Conservation (phyloP, 345 rosid species). For the Tarenaya hassleriana region DNA sequence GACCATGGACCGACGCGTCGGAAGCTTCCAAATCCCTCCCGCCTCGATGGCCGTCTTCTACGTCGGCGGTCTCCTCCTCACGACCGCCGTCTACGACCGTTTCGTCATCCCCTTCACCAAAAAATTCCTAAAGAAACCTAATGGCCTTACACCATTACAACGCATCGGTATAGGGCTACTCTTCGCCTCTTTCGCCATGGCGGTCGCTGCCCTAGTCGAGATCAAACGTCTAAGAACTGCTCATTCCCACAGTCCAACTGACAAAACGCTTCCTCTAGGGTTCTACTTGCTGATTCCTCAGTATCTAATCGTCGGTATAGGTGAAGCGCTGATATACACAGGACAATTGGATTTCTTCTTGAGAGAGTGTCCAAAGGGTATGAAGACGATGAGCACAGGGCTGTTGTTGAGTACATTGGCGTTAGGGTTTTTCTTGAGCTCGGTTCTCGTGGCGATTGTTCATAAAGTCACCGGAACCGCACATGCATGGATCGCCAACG, state of each 20-base stretch:
- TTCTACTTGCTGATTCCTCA: constrained; percentile 84
- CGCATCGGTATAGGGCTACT: constrained; percentile 71
- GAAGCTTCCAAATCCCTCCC: constrained; percentile 70
- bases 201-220: constrained; percentile 63
- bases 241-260: constrained; percentile 29
- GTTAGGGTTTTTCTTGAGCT: constrained; percentile 78
- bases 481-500: constrained; percentile 77
- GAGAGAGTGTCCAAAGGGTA: constrained; percentile 94
- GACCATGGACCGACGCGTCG: constrained; percentile 86
- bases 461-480: constrained; percentile 46
- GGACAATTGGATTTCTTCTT: constrained; percentile 92
- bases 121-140: constrained; percentile 50
- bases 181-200: constrained; percentile 59
- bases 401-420: constrained; percentile 81
- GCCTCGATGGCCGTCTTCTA: constrained; percentile 76
- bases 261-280: constrained; percentile 49
- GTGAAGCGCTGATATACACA: constrained; percentile 80
- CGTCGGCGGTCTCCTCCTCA: constrained; percentile 73
- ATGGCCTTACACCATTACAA: constrained; percentile 75
- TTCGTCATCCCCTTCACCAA: constrained; percentile 48
- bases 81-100: constrained; percentile 80
- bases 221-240: constrained; percentile 53
- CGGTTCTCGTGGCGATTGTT: constrained; percentile 61
- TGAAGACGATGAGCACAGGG: constrained; percentile 98
- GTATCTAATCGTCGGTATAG: constrained; percentile 73